These are phyloP conservation scores for Akanthomyces dipterigenus DNA, from an alignment of 2,329 filamentous ascomycete genomes.

Conservation along the genomic window DNA sequence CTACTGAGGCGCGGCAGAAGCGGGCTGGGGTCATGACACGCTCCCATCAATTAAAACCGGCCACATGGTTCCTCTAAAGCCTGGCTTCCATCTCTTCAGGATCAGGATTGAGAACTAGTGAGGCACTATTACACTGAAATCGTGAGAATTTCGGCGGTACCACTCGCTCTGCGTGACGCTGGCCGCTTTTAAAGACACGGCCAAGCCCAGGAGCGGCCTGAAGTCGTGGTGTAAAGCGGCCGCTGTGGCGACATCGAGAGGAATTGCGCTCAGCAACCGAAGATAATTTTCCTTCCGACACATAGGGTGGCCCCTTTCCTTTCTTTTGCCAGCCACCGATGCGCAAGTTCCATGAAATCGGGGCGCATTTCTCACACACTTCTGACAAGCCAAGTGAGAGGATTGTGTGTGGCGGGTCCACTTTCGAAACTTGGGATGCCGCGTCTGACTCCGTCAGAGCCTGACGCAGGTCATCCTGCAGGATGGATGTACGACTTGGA, in stretches of 20 bases:
- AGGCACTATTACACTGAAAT: neutral
- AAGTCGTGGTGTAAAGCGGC: neutral
- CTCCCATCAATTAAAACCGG: constrained; percentile 2
- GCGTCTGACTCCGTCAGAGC: neutral
- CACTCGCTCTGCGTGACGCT: neutral
- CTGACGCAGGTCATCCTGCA: neutral
- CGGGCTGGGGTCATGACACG: constrained; percentile 4
- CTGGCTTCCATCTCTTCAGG: neutral
- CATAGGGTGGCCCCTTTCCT: neutral
- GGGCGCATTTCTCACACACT: constrained; percentile 10
- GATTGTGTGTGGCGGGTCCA: constrained; percentile 5
- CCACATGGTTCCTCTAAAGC: neutral
- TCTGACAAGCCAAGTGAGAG: constrained; percentile 8
- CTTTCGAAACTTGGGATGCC: constrained; percentile 5
- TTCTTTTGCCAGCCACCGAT: neutral
- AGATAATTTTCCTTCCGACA: no score
- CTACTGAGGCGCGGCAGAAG: constrained; percentile 1
- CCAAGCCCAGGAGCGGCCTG: no score
- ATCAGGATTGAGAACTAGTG: neutral
- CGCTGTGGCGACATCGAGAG: neutral
- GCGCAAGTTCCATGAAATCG: neutral
- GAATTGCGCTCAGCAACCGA: neutral
- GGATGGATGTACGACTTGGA: neutral
- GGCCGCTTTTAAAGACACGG: neutral
- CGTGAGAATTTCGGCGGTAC: neutral